phyloP scores from a whole-genome alignment of 352 stramenopile genomes.

The Pythium dissimile region DNA sequence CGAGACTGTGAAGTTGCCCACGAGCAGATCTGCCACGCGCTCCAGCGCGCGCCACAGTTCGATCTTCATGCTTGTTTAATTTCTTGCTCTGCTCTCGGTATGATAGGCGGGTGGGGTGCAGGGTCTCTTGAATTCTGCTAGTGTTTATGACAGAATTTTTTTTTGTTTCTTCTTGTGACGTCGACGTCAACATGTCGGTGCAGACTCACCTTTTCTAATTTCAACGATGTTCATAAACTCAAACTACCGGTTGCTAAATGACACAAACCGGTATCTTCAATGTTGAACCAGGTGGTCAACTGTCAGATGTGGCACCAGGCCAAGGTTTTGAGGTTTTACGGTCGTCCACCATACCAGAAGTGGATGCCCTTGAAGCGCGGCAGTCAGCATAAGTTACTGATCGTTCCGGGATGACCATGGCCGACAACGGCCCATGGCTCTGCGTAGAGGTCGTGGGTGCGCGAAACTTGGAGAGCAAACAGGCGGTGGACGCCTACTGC shows the following conservation, averaged over 20 bases:
- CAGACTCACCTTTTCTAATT: background rate
- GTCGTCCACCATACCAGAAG: conserved; percentile 2
- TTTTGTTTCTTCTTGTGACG: no score
- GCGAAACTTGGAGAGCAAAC: conserved; percentile 58
- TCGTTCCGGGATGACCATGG: background rate
- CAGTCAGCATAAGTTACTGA: background rate
- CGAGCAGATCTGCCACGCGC: conserved; percentile 65
- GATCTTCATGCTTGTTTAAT: conserved; percentile 46
- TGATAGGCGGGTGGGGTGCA: no score
- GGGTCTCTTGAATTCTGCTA: no score
- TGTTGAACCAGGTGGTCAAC: conserved; percentile 18
- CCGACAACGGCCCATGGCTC: conserved; percentile 34
- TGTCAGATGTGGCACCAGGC: conserved; percentile 1
- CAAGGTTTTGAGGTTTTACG: conserved; percentile 22
- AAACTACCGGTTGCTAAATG: background rate
- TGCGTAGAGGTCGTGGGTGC: conserved; percentile 68
- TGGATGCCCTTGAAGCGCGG: conserved; percentile 20
- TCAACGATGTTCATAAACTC: conserved; percentile 8
- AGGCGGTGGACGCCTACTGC: conserved; percentile 69
- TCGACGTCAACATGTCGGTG: background rate
- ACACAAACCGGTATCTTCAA: no score
- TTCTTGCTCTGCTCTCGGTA: background rate
- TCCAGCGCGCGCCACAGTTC: conserved; percentile 56
- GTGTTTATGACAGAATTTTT: no score
- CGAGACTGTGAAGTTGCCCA: conserved; percentile 78